A percentile compares a stretch with the other conserved stretches of the same genome.
phyloP scores from a whole-genome alignment of 225 moss, liverwort and hornwort species.

The Polytrichum commune region DNA sequence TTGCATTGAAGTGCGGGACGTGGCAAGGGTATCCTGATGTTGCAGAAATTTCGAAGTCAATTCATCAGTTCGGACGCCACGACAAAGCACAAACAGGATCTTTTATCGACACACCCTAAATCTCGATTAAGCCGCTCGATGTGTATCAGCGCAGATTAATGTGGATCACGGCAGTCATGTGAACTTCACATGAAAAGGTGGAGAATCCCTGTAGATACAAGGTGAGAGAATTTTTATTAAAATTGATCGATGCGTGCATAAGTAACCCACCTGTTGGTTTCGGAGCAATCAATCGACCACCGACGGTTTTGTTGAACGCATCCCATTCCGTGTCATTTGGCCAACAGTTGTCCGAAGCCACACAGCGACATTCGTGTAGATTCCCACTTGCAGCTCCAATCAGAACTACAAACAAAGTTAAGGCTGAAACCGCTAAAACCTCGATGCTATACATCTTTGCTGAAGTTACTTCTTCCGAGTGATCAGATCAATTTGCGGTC shows the following conservation, averaged over 20 bases:
- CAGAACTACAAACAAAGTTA: not conserved
- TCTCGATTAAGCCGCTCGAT: not conserved
- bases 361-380: conserved; percentile 25
- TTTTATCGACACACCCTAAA: no score
- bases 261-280: conserved; percentile 28
- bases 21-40: conserved; percentile 11
- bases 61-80: not conserved
- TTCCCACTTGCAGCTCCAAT: conserved; percentile 8
- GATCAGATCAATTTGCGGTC: no score
- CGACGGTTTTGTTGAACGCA: conserved; percentile 25
- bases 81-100: no score
- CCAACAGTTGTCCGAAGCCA: conserved; percentile 33
- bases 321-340: conserved; percentile 30
- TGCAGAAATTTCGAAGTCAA: not conserved
- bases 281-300: conserved; percentile 33
- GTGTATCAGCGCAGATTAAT: not conserved
- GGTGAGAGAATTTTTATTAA: not conserved
- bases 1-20: conserved; percentile 9
- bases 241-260: not conserved
- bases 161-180: not conserved
- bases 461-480: not conserved
- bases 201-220: no score
- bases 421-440: not conserved
- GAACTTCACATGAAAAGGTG: not conserved
- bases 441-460: not conserved